Base-by-base conservation (phyloP, 768 basidiomycete genomes). In the Tricholoma matsutake region DNA sequence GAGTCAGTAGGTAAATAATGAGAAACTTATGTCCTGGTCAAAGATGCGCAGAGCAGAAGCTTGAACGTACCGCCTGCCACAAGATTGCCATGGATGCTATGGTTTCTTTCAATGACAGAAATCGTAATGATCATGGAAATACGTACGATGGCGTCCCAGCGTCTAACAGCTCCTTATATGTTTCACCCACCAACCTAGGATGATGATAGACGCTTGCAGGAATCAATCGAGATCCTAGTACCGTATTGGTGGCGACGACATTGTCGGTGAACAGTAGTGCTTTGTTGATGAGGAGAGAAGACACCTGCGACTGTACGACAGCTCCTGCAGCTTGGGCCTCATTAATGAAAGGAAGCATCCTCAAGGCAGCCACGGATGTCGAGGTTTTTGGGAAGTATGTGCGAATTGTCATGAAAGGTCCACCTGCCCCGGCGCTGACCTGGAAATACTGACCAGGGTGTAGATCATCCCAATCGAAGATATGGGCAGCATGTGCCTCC, bases 401-500 rank as follows among this genome's bases (percentile, higher is more conserved):
- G 18, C 22, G 29, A 25, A 67, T n/a, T 32, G 7, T 31, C 58
- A 61, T 43, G n/a, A 9, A n/a, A 31, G 32, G 37, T 7, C 25
- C 34, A 14, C 49, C 10, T 16, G 28, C 29, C 35, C 43, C 41
- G 1, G 61, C 28, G 1, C 55, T 53, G 1, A 69, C 32, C 39
- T 55, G 68, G 55, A 74, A 69, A 53, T 75, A 76, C 56, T 74
- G 75, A 8, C 72, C 71, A 1, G 69, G 68, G 29, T 61, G 64
- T 5, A 72, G 56, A 5, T 66, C 39, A 60, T 77, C 76, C 65
- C 70, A 69, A 57, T 74, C 74, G 59, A 72, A 75, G 31, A 77
- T 74, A 54, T 78, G 78, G n/a, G 65, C 61, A 6, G 76, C 71
- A 45, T 76, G 74, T n/a, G 71, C 55, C 7, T 65, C 62, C 34